Evolutionary conservation across 208 protist species (phyloP).

Genomic region (Leishmania tarentolae): DNA sequence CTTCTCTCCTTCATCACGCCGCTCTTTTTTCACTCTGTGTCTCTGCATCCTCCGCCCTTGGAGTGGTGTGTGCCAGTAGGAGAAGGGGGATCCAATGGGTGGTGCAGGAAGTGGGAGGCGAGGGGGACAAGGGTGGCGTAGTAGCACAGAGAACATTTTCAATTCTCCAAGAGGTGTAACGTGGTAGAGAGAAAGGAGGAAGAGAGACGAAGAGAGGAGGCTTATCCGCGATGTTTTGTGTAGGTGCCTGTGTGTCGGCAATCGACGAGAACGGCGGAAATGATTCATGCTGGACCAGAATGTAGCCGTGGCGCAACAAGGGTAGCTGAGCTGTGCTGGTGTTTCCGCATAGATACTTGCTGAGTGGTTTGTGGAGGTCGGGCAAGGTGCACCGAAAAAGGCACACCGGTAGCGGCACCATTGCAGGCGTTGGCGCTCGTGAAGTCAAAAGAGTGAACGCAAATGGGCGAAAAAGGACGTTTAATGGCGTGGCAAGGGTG

Average conservation of each 20-base stretch:
- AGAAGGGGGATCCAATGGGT: not conserved
- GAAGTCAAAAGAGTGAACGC: not conserved
- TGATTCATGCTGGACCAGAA: not conserved
- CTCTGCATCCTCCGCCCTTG: not conserved
- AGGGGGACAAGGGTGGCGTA: not conserved
- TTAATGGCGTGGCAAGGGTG: not conserved
- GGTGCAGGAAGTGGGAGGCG: not conserved
- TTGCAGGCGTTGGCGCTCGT: no score
- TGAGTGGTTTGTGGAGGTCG: not conserved
- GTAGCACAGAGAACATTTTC: not conserved
- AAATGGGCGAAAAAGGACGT: no score
- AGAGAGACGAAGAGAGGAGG: not conserved
- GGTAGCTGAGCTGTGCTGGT: not conserved
- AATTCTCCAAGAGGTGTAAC: conserved; percentile 36
- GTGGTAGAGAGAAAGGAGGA: conserved; percentile 19
- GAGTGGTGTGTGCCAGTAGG: not conserved
- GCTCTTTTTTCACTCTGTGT: not conserved
- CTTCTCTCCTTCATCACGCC: not conserved
- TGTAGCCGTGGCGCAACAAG: not conserved
- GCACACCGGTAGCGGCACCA: not conserved
- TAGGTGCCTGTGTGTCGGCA: not conserved
- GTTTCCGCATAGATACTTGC: not conserved
- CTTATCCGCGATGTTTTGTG: not conserved
- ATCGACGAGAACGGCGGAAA: not conserved
- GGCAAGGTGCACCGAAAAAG: not conserved